Base-by-base conservation (phyloP, 768 basidiomycete genomes). In the Mycena metata region DNA sequence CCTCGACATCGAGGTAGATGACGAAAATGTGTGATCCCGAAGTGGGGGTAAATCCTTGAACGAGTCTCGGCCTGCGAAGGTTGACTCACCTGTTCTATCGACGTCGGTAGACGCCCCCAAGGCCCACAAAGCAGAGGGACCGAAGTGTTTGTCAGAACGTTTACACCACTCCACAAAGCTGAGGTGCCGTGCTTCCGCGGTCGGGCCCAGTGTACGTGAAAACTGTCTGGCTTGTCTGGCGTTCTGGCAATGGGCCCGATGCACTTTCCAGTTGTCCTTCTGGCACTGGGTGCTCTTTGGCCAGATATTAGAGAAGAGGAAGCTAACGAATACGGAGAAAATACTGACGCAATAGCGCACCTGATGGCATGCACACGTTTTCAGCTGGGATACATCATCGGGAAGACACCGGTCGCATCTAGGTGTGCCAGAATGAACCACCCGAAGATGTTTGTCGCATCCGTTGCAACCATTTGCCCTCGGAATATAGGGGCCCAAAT, bases 381-480 rank as follows among this genome's bases (percentile, higher is more conserved):
- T 61, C 60, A 61, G 21, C 60, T 50, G 11, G 6, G 60, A 19
- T 39, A 21, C 12, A 26, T 61, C 60, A 61, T 61, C 60, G 41
- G 60, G 60, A 30, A 61, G 60, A 41, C 60, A 61, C 26, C 49
- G 49, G 60, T 61, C 49, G 49, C 62, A 63, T 45, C 62, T 51
- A 55, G 52, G 62, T 63, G 62, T 63, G 19, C 21, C 43, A 46
- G 15, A 35, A 8, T 63, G 50, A 11, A 54, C 21, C 47, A 63
- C 43, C 36, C 62, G 52, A 9, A 63, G 50, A 63, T 54, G 62
- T 55, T 54, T 54, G 17, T 63, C 62, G 51, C 62, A 63, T 45
- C 52, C 10, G 17, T 42, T 15, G 60, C 60, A 61, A n/a, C 49
- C 43, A 52, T 61, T 61, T 50, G 60, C 60, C 13, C n/a, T 54